Base-by-base conservation (phyloP, 768 basidiomycete genomes). In the Hysterangium stoloniferum region DNA sequence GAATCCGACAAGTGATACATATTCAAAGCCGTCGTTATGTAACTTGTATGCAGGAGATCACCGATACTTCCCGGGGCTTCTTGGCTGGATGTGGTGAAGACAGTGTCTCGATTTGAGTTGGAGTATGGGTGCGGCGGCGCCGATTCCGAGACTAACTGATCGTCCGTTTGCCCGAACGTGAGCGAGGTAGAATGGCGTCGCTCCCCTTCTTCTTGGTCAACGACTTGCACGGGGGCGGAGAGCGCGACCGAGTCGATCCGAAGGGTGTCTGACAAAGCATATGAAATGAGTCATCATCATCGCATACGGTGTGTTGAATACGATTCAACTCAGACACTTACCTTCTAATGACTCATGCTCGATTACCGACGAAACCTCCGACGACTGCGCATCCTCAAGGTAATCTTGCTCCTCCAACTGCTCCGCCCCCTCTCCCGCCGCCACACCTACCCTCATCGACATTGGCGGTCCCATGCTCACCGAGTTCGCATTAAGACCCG, bases 381-480 rank as follows among this genome's bases (percentile, higher is more conserved):
- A 64, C 12, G 64, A 67, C 49, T 64, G 63, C 28, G 69, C 61
- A 48, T 70, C 68, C 53, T 68, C 68, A 4, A 68, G 67, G 2
- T 68, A 55, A 40, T 51, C 40, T 24, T 51, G 49, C 17, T 15
- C 36, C 7, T 20, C 24, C 17, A 24, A 25, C 11, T 51, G 32
- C 17, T 41, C 49, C 20, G 41, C 49, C 3, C 38, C n/a, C n/a
- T n/a, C n/a, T n/a, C n/a, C n/a, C n/a, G n/a, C n/a, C n/a, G n/a
- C n/a, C n/a, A n/a, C n/a, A n/a, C n/a, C n/a, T n/a, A n/a, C n/a
- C n/a, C n/a, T 20, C 7, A 62, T 57, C 24, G 63, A 53, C 2
- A 56, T 47, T 7, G 67, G 63, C 43, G 59, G 57, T 4, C 56
- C 48, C 28, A 60, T 51, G 17, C 55, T 52, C 25, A 54, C 8